These are phyloP conservation scores for Stylosanthes scabra DNA, from an alignment of 331 rosid species.

Conservation along the genomic window DNA sequence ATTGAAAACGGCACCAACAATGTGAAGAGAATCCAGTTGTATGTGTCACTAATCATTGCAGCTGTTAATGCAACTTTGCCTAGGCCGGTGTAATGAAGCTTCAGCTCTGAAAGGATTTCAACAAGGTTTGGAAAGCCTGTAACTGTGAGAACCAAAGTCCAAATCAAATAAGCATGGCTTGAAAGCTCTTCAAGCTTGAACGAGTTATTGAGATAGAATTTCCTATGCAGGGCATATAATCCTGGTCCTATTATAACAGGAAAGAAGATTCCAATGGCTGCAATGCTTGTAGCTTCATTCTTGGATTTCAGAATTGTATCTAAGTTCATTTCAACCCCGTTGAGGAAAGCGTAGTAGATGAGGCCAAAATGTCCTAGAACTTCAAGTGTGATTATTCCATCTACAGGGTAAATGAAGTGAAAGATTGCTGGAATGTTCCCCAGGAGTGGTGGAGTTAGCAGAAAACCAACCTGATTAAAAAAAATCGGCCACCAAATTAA, in stretches of 20 bases:
- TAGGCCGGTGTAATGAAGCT: slow-evolving; percentile 57
- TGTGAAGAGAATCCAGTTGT: slow-evolving; percentile 54
- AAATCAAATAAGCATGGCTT: slow-evolving; percentile 21
- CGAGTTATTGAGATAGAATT: neutral
- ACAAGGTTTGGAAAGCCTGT: slow-evolving; percentile 63
- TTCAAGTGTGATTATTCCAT: slow-evolving; percentile 44
- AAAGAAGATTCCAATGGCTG: slow-evolving; percentile 54
- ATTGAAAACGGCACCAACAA: slow-evolving; percentile 39
- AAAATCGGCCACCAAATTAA: too few species aligned
- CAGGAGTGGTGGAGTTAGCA: slow-evolving; percentile 45
- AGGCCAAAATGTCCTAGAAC: slow-evolving; percentile 54
- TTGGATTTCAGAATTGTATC: slow-evolving; percentile 45
- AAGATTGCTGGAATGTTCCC: neutral
- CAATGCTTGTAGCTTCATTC: slow-evolving; percentile 51
- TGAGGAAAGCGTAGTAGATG: slow-evolving; percentile 59
- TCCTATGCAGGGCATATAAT: slow-evolving; percentile 1
- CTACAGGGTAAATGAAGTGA: slow-evolving; percentile 23
- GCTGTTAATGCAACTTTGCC: slow-evolving; percentile 57
- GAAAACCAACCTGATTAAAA: slow-evolving; percentile 54
- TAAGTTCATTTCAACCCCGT: slow-evolving; percentile 67
- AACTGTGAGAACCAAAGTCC: slow-evolving; percentile 53
- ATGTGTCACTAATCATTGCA: slow-evolving; percentile 51
- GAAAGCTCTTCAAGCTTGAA: neutral
- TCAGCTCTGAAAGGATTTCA: slow-evolving; percentile 54
- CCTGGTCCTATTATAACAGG: slow-evolving; percentile 46